These are phyloP conservation scores for Pleurotus pulmonarius DNA, from an alignment of 768 basidiomycete species.

Conservation along the genomic window DNA sequence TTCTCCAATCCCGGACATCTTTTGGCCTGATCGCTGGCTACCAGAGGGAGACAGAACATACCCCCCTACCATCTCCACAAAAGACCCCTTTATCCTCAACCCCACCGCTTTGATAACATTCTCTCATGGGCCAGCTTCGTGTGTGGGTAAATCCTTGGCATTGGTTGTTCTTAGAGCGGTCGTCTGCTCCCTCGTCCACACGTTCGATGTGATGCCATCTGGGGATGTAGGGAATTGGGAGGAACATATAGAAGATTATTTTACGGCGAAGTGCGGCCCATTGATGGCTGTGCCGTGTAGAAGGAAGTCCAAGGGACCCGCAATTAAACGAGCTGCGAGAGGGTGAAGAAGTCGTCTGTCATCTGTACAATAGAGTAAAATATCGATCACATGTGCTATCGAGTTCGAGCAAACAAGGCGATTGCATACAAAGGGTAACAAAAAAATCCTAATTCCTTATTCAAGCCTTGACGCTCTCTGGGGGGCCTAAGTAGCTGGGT, in stretches of 20 bases:
- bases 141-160: conserved; percentile 40
- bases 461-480: conserved; percentile 42
- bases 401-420: too few relatives aligned
- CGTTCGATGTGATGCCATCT: conserved; percentile 28
- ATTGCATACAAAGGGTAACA: background rate
- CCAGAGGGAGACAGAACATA: conserved; percentile 18
- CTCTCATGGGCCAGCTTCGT: conserved; percentile 39
- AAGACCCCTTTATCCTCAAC: conserved; percentile 21
- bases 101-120: conserved; percentile 39
- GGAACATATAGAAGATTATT: conserved; percentile 26
- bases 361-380: too few relatives aligned
- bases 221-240: conserved; percentile 23
- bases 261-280: conserved; percentile 2
- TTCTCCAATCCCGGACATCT: conserved; percentile 30
- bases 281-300: background rate
- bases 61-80: conserved; percentile 18
- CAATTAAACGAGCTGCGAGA: too few relatives aligned
- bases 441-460: background rate
- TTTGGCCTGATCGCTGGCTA: conserved; percentile 43
- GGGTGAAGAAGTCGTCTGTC: too few relatives aligned
- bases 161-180: conserved; percentile 36
- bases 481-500: conserved; percentile 60
- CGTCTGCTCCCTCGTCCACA: conserved; percentile 32
- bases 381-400: too few relatives aligned
- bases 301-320: too few relatives aligned